Base-by-base conservation (phyloP, 768 basidiomycete genomes). In the Rhodosporidiobolus sp. region DNA sequence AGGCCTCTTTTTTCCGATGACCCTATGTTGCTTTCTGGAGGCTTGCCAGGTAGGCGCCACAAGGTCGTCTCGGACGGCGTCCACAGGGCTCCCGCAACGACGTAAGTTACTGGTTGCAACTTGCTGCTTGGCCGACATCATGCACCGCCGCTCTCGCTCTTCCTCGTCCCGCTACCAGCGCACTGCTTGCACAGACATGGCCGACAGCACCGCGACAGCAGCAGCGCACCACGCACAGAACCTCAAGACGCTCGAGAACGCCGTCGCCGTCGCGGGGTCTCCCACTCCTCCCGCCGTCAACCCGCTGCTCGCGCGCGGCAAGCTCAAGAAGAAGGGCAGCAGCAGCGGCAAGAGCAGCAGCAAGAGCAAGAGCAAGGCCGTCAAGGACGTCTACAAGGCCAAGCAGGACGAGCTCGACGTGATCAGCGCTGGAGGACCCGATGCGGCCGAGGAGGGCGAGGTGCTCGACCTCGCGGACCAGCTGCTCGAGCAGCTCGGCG, bases 401-500 rank as follows among this genome's bases (percentile, higher is more conserved):
- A 67, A 56, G 50, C 30, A 55, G 56, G 67, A 69, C 55, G 74
- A 75, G 61, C 64, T 75, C 60, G 30, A 55, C 24, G 64, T 75
- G 26, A 28, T 69, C 2, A 50, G 38, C 22, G 43, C 35, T 11
- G 63, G 59, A 0, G 48, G 50, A 22, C 45, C 53, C 30, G 71
- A 66, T 52, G 55, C 52, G 0, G 62, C 3, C 20, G 75, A 76
- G 84, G 69, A 71, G 52, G 63, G 63, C 12, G 67, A 85, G 54
- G 86, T 88, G 66, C 85, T 87, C 56, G 85, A 85, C 17, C 84
- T 92, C 58, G 84, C 92, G 83, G 86, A 91, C 74, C 88, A 90
- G 77, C 86, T 94, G 2, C 81, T 93, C 58, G 85, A 87, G 12
- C 88, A 91, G 79, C 86, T 94, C 35, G 90, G 91, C 43, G 67